Evolutionary conservation across 345 rosid genomes (phyloP), one percentile per base, ranked within the genome.

Genomic region (Brassica rapa): DNA sequence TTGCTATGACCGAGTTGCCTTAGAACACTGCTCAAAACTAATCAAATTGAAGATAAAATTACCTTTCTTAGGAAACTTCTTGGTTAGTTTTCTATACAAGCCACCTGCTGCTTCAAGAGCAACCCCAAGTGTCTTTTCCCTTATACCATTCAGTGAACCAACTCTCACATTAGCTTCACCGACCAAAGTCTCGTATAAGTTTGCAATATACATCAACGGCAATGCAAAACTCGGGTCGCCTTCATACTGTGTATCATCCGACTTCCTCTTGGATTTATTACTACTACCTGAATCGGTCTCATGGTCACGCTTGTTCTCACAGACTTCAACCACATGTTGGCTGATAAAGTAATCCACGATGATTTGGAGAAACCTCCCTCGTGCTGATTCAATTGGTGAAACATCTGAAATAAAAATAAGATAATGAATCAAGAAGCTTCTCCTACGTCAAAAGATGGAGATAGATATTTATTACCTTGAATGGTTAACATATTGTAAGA

Each of bases 101-200:
- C 97, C 98, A 80, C 98, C 97, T 7, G 97, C 89, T 15, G 97
- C 97, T 89, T 94, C 97, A 76, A 94, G 97, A 62, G 97, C 92
- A 41, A 92, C 89, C 12, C 97, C 97, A 62, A 92, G 86, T 6
- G 89, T 88, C 85, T 92, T 94, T 66, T 89, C 97, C 9, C 93
- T 93, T 77, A 88, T 78, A 21, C 90, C 95, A 87, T 65, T 89
- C 86, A 92, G 79, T 24, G 93, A 88, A 88, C 86, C 86, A 76
- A 92, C 81, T 76, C 97, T 87, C 78, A 80, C 71, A 83, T 92
- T 92, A 59, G 87, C 98, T 78, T 91, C 95, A 75, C 77, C 79
- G 33, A 86, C 97, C 70, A 94, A 86, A 56, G 89, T 88, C 79
- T 92, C 95, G 10, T 94, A 94, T 86, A 94, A 67, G 80, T 94